Base-by-base conservation (phyloP, 257 asterid species). In the Scutellaria baicalensis region DNA sequence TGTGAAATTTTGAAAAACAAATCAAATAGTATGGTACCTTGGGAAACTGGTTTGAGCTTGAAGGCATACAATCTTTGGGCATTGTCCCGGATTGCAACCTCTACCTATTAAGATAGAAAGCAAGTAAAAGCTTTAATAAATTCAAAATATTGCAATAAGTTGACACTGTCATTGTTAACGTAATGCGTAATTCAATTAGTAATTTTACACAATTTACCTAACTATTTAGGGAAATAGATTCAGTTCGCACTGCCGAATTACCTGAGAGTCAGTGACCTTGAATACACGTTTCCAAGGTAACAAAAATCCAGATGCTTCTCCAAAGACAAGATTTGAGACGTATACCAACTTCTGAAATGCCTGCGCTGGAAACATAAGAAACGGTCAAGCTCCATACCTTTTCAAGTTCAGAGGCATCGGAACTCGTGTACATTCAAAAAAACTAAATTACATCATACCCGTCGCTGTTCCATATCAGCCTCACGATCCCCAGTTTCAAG, bases 251-350 rank as follows among this genome's bases (percentile, higher is more conserved):
- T 14, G 43, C 60, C 48, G 51, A 73, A 33, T 68, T 88, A 91
- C 99, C 97, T 94, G 99, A 64, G 99, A 42, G 78, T 91, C 95
- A 23, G 98, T 86, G 72, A 84, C 90, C 85, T 86, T 94, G 82
- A 94, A 92, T 70, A 94, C 87, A 36, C 99, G 97, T 84, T 94
- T 94, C 99, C 99, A 94, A 69, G 99, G 99, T 81, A 94, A 79
- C 75, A 94, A 88, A 81, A 94, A 94, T n/a, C 88, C 85, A 57
- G 98, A 84, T 45, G 99, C 97, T 55, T 88, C 93, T 70, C 99
- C 97, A 85, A 94, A 94, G 27, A 91, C 97, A 64, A 91, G 96
- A 82, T 84, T 88, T 13, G 99, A 94, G 66, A 91, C 93, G 55
- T 94, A 94, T 56, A 94, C 86, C 59, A 94, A 80, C 91, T 89